Conservation (phyloP, 2,329 filamentous ascomycete species). For the Erysiphe neolycopersici region DNA sequence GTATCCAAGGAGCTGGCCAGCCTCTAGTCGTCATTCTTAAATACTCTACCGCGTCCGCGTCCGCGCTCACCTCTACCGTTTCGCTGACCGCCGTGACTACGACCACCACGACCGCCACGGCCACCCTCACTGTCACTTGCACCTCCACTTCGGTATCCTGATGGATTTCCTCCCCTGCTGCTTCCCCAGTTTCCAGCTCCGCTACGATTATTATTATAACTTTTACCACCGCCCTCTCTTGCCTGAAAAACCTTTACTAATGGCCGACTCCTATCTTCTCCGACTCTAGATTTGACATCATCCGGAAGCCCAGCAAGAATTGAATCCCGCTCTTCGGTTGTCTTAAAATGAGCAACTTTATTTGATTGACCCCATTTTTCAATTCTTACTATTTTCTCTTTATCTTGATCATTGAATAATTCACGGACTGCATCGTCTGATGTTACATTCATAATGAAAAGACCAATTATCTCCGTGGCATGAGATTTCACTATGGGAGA, state of each 20-base stretch:
- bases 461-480: slow-evolving; percentile 42
- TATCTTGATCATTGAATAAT: slow-evolving; percentile 62
- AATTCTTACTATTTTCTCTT: slow-evolving; percentile 50
- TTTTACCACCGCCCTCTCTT: slow-evolving; percentile 34
- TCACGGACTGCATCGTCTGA: slow-evolving; percentile 61
- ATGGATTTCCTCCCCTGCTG: slow-evolving; percentile 31
- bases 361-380: slow-evolving; percentile 57
- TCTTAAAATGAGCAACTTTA: slow-evolving; percentile 70
- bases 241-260: slow-evolving; percentile 66
- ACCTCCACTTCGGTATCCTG: slow-evolving; percentile 55
- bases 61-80: slow-evolving; percentile 26
- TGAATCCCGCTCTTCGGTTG: slow-evolving; percentile 49
- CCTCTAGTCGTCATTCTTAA: slow-evolving; percentile 18
- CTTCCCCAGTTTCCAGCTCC: slow-evolving; percentile 41
- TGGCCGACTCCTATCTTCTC: slow-evolving; percentile 51
- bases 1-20: too few relatives aligned
- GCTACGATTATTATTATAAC: slow-evolving; percentile 28
- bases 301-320: slow-evolving; percentile 50
- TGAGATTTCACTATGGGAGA: slow-evolving; percentile 33
- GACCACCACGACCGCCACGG: slow-evolving; percentile 25
- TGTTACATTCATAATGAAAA: slow-evolving; percentile 74
- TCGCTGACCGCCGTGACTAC: slow-evolving; percentile 29
- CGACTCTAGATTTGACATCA: slow-evolving; percentile 43
- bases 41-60: slow-evolving; percentile 28
- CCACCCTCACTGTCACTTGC: slow-evolving; percentile 55